Evolutionary conservation across 1,284 basidiomycete species (phyloP).

Genomic region (Irpex sp.): DNA sequence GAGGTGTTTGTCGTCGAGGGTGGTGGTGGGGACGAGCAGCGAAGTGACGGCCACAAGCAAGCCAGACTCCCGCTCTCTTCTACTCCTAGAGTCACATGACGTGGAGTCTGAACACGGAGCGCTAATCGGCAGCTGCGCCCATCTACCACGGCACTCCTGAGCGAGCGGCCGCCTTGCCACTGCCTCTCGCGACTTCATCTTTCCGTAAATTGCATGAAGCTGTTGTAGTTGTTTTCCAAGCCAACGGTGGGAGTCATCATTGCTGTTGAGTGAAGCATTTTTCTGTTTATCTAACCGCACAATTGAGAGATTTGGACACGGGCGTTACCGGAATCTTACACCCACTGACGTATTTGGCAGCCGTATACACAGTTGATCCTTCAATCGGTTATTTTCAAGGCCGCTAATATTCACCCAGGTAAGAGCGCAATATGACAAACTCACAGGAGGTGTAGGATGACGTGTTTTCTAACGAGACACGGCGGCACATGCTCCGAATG

Average conservation of each 20-base stretch:
- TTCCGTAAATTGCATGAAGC: no score
- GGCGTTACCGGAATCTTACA: background rate
- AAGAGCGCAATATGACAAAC: background rate
- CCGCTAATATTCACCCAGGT: background rate
- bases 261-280: no score
- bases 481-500: no score
- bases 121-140: background rate
- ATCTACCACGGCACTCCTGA: no score
- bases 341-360: background rate
- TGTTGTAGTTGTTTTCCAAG: no score
- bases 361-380: background rate
- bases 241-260: no score
- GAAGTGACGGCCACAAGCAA: background rate
- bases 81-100: background rate
- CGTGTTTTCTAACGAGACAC: no score
- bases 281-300: no score
- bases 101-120: background rate
- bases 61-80: background rate
- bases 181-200: no score
- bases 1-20: background rate
- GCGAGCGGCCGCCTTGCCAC: no score
- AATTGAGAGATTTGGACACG: no score
- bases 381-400: background rate
- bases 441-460: no score
- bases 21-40: conserved; percentile 3